Evolutionary conservation across 257 asterid genomes (phyloP).

Genomic region (Nicotiana tabacum): DNA sequence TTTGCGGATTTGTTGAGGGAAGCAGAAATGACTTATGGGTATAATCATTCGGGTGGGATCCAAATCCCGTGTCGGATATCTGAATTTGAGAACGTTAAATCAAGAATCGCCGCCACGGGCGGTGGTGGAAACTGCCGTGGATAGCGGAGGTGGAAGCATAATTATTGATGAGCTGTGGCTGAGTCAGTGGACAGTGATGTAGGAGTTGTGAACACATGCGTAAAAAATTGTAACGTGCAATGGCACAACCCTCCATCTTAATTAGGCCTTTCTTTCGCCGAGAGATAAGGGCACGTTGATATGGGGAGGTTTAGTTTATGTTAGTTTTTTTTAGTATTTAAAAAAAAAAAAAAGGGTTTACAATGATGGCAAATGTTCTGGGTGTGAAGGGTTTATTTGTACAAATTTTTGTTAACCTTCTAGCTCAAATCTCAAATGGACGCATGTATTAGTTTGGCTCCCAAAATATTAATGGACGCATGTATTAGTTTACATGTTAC

Average conservation of each 20-base stretch:
- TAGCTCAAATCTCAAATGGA: background rate
- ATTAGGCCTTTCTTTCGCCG: background rate
- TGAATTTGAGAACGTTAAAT: constrained; percentile 45
- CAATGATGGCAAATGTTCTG: background rate
- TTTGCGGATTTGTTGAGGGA: constrained; percentile 48
- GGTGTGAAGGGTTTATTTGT: background rate
- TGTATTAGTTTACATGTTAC: too few species aligned
- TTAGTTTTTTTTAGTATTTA: background rate
- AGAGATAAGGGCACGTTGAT: background rate
- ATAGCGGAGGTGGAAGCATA: constrained; percentile 15
- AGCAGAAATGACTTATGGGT: constrained; percentile 57
- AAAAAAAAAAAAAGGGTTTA: background rate
- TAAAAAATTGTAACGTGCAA: background rate
- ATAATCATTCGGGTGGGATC: constrained; percentile 54
- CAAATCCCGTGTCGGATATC: constrained; percentile 67
- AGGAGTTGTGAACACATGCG: background rate
- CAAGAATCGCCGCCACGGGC: constrained; percentile 44
- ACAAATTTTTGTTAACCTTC: background rate
- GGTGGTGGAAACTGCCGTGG: constrained; percentile 27
- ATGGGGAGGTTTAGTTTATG: constrained; percentile 1
- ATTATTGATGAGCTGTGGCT: background rate
- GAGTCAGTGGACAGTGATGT: too few species aligned
- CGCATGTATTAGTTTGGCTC: too few species aligned
- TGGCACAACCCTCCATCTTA: background rate
- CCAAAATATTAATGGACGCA: too few species aligned